Base-by-base conservation (phyloP, 805 yeast genomes). In the Sungouiella blattae region DNA sequence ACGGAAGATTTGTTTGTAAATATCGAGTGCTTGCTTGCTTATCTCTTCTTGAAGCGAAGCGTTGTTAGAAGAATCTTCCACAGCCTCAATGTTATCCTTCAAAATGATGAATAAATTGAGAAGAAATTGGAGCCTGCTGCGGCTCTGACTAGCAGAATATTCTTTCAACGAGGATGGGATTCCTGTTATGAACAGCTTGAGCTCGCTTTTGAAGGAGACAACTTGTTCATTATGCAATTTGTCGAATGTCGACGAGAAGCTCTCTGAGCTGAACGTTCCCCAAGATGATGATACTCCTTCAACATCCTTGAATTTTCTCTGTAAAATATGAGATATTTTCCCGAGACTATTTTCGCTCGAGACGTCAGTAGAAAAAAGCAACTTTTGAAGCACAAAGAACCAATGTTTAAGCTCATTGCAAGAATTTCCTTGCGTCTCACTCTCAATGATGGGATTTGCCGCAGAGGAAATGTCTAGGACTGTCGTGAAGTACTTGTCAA, bases 401-500 rank as follows among this genome's bases (percentile, higher is more conserved):
- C 51, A 47, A 12, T 33, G 28, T 12, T 33, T 35, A n/a, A 47
- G 35, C 7, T 29, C 22, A 11, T 28, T 18, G 3, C 30, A 22
- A 26, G 39, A 31, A 26, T 37, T 28, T 3, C 23, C n/a, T 6
- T 12, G 29, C 14, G 11, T 11, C 4, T 12, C 11, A 7, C 22
- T 25, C 12, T 30, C 12, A 3, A 17, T 16, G n/a, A 24, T 6
- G 7, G 28, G 24, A 18, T 33, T 27, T 16, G 27, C 13, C 4
- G 33, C 27, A 4, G 49, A 37, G 4, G 43, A 36, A 16, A 39
- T 20, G 2, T 27, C 23, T 5, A 47, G 28, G 3, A 41, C 40
- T n/a, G 33, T 30, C 6, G 44, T 40, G 20, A 64, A 53, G 36
- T 67, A 67, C 7, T 36, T 25, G 13, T 53, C 54, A 30, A 62